These are phyloP conservation scores for Suillus paluster DNA, from an alignment of 768 basidiomycete genomes.

Conservation along the genomic window DNA sequence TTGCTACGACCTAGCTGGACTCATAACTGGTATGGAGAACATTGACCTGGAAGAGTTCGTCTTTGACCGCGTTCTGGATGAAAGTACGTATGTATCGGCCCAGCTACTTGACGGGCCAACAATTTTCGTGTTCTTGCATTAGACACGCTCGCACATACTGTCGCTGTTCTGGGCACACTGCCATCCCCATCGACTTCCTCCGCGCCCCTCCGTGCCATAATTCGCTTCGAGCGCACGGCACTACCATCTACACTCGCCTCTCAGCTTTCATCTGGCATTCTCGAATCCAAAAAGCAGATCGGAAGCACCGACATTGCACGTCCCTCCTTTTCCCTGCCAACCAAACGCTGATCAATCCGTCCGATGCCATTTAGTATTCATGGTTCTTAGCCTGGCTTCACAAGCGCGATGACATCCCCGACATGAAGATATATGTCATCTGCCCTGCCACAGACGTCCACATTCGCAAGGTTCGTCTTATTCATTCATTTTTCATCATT, in stretches of 20 bases:
- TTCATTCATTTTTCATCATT: neutral
- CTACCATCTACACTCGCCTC: constrained; percentile 48
- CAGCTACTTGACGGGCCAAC: too few species aligned
- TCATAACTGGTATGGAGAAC: neutral
- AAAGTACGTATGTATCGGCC: constrained; percentile 36
- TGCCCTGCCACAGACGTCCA: constrained; percentile 91
- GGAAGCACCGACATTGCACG: constrained; percentile 73
- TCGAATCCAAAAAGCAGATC: constrained; percentile 52
- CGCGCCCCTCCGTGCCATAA: constrained; percentile 55
- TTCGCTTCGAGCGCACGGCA: constrained; percentile 80
- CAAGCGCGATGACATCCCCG: constrained; percentile 45
- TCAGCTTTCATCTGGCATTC: constrained; percentile 40
- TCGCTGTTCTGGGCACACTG: constrained; percentile 73
- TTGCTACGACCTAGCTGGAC: too few species aligned
- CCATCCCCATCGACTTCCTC: constrained; percentile 29
- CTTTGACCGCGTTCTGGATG: constrained; percentile 60
- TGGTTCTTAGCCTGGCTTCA: constrained; percentile 80
- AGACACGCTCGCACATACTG: constrained; percentile 48
- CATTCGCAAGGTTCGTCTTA: constrained; percentile 70
- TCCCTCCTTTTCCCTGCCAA: neutral
- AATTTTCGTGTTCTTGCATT: neutral
- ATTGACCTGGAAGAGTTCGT: constrained; percentile 49
- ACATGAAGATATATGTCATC: constrained; percentile 84
- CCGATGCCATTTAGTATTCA: constrained; percentile 59
- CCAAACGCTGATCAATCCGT: constrained; percentile 12